Conservation (phyloP, 441 rosid genomes). For the Flueggea neowawraea region DNA sequence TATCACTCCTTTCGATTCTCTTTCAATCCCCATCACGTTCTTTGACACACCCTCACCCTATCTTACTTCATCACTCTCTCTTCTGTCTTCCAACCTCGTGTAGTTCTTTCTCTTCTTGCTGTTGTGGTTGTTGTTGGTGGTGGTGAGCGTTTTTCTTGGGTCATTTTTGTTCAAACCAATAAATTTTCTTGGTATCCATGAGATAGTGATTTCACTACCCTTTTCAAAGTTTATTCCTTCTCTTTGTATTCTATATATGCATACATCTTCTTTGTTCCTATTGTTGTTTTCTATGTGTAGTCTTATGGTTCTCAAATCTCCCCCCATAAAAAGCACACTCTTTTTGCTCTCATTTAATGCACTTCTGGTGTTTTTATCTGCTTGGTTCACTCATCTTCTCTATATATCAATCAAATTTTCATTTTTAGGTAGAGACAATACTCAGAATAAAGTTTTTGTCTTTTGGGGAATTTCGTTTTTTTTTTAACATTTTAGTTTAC, state of each 20-base stretch:
- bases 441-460: constrained; percentile 31
- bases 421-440: constrained; percentile 43
- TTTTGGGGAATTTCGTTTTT: neutral
- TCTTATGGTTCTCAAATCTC: constrained; percentile 24
- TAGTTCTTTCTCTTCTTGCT: constrained; percentile 8
- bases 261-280: constrained; percentile 7
- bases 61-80: constrained; percentile 11
- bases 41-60: constrained; percentile 2
- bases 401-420: constrained; percentile 18
- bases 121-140: constrained; percentile 15
- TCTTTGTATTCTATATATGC: constrained; percentile 40
- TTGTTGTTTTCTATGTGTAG: constrained; percentile 51
- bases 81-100: constrained; percentile 24
- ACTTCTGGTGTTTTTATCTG: constrained; percentile 50
- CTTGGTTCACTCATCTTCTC: constrained; percentile 39
- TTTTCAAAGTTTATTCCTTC: constrained; percentile 95
- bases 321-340: neutral
- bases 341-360: constrained; percentile 7
- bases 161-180: constrained; percentile 15
- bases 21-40: constrained; percentile 17
- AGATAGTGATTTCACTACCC: constrained; percentile 83
- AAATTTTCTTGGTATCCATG: constrained; percentile 30
- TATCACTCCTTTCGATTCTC: constrained; percentile 13
- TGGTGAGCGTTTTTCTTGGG: constrained; percentile 13
- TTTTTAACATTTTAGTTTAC: neutral